Evolutionary conservation across 2,329 filamentous ascomycete genomes (phyloP).

Genomic region (Cladosporium sp.): DNA sequence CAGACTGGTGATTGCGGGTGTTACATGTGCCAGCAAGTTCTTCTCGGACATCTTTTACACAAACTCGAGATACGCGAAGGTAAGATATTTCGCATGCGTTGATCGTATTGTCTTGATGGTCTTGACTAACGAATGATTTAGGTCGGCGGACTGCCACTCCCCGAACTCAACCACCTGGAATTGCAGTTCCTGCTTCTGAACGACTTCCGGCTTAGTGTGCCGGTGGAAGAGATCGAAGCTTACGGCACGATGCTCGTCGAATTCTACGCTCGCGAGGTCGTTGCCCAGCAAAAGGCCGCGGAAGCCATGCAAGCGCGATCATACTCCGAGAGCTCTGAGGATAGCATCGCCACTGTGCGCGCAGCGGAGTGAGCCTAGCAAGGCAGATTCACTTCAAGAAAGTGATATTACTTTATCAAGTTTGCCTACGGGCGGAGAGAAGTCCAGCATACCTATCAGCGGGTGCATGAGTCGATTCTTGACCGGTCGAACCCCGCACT

Average conservation of each 20-base stretch:
- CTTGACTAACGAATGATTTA: conserved; percentile 42
- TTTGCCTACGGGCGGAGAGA: not conserved
- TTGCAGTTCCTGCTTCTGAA: conserved; percentile 94
- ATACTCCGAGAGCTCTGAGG: conserved; percentile 37
- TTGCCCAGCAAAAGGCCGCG: conserved; percentile 60
- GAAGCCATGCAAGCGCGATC: conserved; percentile 33
- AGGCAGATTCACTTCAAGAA: not conserved
- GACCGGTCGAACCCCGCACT: not conserved
- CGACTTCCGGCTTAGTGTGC: conserved; percentile 90
- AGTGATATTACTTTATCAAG: not conserved
- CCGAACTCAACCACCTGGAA: conserved; percentile 93
- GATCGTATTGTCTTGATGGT: not conserved
- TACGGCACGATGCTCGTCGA: conserved; percentile 99
- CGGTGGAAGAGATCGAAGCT: conserved; percentile 92
- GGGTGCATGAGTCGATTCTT: not conserved
- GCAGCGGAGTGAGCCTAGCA: conserved; percentile 23
- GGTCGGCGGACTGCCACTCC: conserved; percentile 90
- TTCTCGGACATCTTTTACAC: conserved; percentile 99
- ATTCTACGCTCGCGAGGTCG: conserved; percentile 91
- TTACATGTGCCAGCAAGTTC: conserved; percentile 98
- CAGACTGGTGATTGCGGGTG: conserved; percentile 90
- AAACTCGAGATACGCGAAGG: conserved; percentile 98
- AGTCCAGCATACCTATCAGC: not conserved
- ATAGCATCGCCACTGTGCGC: conserved; percentile 36
- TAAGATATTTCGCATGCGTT: conserved; percentile 49